Base-by-base conservation (phyloP, 2,329 filamentous ascomycete species). In the Xylariaceae sp. region DNA sequence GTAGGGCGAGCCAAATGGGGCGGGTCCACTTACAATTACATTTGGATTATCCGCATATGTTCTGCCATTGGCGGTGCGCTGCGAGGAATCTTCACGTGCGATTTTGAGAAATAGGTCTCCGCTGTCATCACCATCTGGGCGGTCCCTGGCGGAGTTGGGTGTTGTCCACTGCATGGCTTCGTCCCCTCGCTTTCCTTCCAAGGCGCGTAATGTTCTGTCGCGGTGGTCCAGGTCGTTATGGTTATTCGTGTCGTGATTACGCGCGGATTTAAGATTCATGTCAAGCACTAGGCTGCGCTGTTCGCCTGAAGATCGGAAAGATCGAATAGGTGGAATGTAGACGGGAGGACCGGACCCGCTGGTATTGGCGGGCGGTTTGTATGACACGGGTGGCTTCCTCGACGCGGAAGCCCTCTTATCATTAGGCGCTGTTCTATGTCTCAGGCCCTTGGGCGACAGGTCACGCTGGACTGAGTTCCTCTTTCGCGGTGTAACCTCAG, bases 61-160 rank as follows among this genome's bases (percentile, higher is more conserved):
- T 57, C 66, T 62, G 40, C 68, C 69, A 6, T 70, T 69, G 41
- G 74, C 71, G 8, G 63, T 56, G 47, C 72, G 74, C 45, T 71
- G 73, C 15, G 67, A 63, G 13, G 74, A 60, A 57, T 83, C 80
- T 54, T 84, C 79, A 10, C 76, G 72, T 12, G 81, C 80, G 55
- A 84, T 83, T 50, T 73, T 77, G 55, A 84, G 74, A 58, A 84
- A 84, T 39, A 84, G 71, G 58, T 84, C 81, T 37, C 78, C 79
- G 3, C 75, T 79, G 58, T 82, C 80, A 50, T 84, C 80, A 40
- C 68, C 71, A 47, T 78, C 74, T 12, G 63, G 65, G 43, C 63
- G 70, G 57, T 62, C 68, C 60, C 58, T 68, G 46, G 68, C 69
- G 1, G 74, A 73, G 54, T 73, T 68, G 18, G 72, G 71, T 6